Conservation (phyloP, 352 stramenopile species). For the Thraustotheca clavata region DNA sequence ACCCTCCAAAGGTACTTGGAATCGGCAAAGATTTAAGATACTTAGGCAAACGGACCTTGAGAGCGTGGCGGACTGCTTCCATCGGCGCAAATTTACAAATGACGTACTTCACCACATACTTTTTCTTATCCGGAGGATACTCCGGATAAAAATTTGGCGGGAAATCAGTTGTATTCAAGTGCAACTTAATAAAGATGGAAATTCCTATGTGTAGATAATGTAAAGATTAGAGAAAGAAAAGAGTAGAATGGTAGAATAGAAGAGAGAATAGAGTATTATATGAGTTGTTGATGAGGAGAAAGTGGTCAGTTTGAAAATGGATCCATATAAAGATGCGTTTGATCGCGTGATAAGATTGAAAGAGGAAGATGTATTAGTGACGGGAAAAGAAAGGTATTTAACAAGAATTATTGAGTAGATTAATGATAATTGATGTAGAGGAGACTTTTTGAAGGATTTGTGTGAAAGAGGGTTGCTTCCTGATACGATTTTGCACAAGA, state of each 20-base stretch:
- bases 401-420: background rate
- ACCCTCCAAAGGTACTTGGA: constrained; percentile 69
- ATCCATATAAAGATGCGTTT: background rate
- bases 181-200: background rate
- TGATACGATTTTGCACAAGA: background rate
- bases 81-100: constrained; percentile 28
- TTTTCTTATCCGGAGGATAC: background rate
- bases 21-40: constrained; percentile 79
- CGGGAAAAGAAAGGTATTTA: background rate
- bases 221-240: background rate
- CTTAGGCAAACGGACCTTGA: constrained; percentile 64
- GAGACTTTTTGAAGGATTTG: background rate
- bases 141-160: background rate
- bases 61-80: constrained; percentile 72
- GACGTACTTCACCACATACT: background rate
- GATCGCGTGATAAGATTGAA: background rate
- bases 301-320: no score
- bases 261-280: no score
- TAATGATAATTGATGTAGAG: background rate
- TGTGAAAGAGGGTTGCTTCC: background rate
- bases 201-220: background rate
- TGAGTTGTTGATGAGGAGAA: no score
- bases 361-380: background rate
- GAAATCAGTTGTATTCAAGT: background rate
- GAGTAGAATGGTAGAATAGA: no score